Evolutionary conservation across 2,329 filamentous ascomycete genomes (phyloP).

Genomic region (Claviceps pusilla): DNA sequence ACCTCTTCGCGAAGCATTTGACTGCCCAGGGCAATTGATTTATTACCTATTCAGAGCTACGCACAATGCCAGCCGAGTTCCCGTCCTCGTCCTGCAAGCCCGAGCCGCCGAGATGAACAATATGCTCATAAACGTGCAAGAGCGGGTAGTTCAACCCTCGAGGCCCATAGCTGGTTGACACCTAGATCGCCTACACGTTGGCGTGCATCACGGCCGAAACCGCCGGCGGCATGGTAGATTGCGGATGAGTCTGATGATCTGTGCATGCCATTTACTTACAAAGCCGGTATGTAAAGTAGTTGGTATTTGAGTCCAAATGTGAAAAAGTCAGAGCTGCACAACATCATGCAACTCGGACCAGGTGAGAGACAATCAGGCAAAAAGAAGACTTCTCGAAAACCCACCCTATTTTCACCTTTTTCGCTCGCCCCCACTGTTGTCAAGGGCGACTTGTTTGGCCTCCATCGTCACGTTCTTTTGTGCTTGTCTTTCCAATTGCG

Average conservation of each 20-base stretch:
- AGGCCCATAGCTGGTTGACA: neutral
- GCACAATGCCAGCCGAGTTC: neutral
- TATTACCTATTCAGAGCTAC: neutral
- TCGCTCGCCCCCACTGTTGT: neutral
- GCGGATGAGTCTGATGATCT: neutral
- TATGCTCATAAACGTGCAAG: neutral
- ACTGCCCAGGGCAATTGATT: neutral
- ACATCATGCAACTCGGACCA: neutral
- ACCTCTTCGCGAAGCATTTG: neutral
- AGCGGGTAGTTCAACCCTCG: neutral
- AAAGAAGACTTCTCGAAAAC: neutral
- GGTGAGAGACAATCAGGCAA: neutral
- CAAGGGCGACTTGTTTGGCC: neutral
- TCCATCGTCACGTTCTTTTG: neutral
- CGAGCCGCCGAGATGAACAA: neutral
- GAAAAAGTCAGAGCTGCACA: neutral
- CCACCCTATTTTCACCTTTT: neutral
- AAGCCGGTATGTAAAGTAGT: no score
- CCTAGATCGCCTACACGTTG: neutral
- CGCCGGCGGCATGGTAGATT: neutral
- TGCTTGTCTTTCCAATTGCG: neutral
- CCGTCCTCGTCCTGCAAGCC: neutral
- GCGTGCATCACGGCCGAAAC: neutral
- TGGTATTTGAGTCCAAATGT: no score
- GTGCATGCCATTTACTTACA: no score